Evolutionary conservation across 2,329 filamentous ascomycete species (phyloP).

Genomic region (Fusarium tjaetaba): DNA sequence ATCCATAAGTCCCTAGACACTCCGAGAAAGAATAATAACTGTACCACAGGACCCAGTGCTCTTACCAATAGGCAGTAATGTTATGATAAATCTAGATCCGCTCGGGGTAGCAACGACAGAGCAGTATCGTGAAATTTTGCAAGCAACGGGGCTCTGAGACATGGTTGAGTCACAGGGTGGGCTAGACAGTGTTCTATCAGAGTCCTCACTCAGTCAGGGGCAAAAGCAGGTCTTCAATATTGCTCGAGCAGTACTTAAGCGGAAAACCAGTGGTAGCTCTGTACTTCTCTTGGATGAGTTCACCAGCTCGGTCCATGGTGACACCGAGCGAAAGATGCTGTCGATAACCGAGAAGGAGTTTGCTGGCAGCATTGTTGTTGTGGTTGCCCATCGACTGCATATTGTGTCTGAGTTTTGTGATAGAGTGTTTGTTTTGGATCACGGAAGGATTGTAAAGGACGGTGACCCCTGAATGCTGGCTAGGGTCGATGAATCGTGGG

Average conservation of each 20-base stretch:
- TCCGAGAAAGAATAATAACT: not conserved
- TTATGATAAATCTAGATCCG: not conserved
- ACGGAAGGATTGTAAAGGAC: not conserved
- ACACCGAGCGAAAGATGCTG: not conserved
- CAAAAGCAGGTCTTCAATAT: not conserved
- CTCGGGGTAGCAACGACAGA: not conserved
- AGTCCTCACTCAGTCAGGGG: not conserved
- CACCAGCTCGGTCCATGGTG: not conserved
- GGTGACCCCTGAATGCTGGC: not conserved
- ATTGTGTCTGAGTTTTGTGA: not conserved
- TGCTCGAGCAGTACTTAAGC: not conserved
- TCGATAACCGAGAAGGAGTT: not conserved
- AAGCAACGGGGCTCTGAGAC: not conserved
- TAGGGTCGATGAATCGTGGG: not conserved
- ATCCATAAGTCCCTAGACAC: not conserved
- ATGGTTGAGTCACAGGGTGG: not conserved
- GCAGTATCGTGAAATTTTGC: not conserved
- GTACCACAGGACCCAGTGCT: not conserved
- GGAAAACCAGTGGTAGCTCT: not conserved
- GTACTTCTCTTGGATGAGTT: not conserved
- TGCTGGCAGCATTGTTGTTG: not conserved
- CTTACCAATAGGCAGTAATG: not conserved
- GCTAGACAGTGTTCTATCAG: not conserved
- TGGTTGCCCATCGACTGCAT: not conserved
- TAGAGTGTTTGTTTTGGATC: not conserved